Evolutionary conservation across 1,284 basidiomycete species (phyloP), one percentile per base, ranked within the genome.

Genomic region (Boletus sp.): DNA sequence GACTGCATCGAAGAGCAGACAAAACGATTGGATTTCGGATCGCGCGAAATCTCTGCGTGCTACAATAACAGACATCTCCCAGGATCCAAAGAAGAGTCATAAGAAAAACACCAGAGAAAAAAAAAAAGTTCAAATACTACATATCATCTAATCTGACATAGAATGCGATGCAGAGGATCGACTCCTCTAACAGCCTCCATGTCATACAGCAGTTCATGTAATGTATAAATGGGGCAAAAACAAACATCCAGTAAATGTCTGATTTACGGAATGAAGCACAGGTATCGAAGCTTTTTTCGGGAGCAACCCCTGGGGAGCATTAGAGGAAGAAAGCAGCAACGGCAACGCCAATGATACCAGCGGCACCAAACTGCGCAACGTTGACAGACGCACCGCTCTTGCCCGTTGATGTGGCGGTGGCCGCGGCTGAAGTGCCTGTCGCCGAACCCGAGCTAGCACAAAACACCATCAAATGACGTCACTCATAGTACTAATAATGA

Each of bases 301-400:
- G 29, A 22, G 22, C 20, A 17, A 34, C 9, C 34, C 40, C n/a
- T 23, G 8, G 12, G 22, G 32, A 5, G 17, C 12, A 30, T 57
- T 35, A 68, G 26, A 67, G 44, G 33, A 72, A 54, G 32, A 83
- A 57, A 27, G 75, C 78, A 44, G 72, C 64, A 44, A 78, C 51
- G 34, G 69, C 72, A 29, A 71, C 77, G 47, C 77, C 77, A 43
- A 76, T 49, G 32, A 75, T 46, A 51, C 73, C 79, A 45, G 70
- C 75, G 39, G 62, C 63, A 39, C 74, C 74, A 36, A 72, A 50
- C 19, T 67, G 58, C 14, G 65, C 69, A 38, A 57, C 54, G 5
- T 70, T 66, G 19, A 65, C 55, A 19, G 69, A 56, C 2, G 69
- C 72, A 41, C 61, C 52, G 16, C 53, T 55, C 23, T 51, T 53